Percentiles rank a stretch among this genome's conserved stretches.
These are phyloP conservation scores for Lactarius psammicola DNA, from an alignment of 768 basidiomycete genomes.

Conservation along the genomic window DNA sequence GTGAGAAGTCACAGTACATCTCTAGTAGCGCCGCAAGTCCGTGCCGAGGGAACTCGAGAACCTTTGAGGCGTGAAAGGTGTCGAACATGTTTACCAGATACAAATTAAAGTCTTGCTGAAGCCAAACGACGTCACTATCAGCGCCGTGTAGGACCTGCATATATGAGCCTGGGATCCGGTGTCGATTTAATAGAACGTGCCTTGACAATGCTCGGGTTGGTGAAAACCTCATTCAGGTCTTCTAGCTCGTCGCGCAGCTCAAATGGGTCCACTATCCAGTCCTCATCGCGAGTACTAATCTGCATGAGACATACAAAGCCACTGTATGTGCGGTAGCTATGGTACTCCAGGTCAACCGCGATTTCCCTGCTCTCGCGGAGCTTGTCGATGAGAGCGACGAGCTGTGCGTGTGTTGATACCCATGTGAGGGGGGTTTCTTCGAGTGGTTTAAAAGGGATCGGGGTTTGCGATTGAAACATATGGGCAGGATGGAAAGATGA, in stretches of 20 bases:
- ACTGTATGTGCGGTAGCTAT: constrained; percentile 77
- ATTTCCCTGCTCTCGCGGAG: constrained; percentile 73
- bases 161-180: not conserved
- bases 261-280: constrained; percentile 86
- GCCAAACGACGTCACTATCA: constrained; percentile 91
- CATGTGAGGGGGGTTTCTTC: constrained; percentile 68
- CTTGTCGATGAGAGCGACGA: constrained; percentile 63
- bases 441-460: constrained; percentile 57
- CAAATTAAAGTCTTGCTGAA: constrained; percentile 93
- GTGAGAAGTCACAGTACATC: constrained; percentile 84
- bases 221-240: constrained; percentile 78
- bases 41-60: constrained; percentile 81
- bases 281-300: constrained; percentile 76
- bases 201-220: constrained; percentile 83
- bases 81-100: constrained; percentile 98
- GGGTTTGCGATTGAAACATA: constrained; percentile 56
- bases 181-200: constrained; percentile 40
- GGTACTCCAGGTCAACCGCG: constrained; percentile 94
- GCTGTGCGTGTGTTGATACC: constrained; percentile 56
- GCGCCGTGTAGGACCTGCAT: constrained; percentile 90
- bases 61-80: constrained; percentile 90
- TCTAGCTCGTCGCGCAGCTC: constrained; percentile 71
- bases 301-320: constrained; percentile 96
- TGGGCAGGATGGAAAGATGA: constrained; percentile 63
- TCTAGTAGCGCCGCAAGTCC: constrained; percentile 82